Evolutionary conservation across 441 rosid species (phyloP).

Genomic region (Gossypium aridum): DNA sequence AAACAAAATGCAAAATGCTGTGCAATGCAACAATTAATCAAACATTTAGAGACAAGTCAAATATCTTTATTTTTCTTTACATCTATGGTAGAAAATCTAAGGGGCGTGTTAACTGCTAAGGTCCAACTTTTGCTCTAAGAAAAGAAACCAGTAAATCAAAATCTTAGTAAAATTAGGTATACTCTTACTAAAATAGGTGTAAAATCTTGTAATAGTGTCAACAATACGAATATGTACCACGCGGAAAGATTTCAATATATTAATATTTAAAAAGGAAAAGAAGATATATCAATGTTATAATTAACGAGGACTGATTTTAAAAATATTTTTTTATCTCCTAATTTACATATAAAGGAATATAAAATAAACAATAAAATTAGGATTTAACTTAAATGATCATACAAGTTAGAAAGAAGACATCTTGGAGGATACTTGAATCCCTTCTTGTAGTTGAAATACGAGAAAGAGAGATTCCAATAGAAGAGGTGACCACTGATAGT

Average conservation of each 20-base stretch:
- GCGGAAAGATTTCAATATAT: neutral
- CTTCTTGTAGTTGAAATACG: neutral
- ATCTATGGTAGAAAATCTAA: neutral
- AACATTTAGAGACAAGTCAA: neutral
- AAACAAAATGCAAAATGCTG: neutral
- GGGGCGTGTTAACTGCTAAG: neutral
- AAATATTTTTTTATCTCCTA: neutral
- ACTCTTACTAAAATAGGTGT: neutral
- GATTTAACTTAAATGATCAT: neutral
- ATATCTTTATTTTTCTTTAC: neutral
- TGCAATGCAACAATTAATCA: neutral
- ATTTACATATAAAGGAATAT: neutral
- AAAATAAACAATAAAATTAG: neutral
- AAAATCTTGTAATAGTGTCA: neutral
- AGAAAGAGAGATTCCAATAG: neutral
- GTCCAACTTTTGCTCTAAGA: neutral
- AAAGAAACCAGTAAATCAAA: neutral
- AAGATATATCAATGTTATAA: neutral
- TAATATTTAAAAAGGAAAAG: neutral
- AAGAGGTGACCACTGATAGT: neutral
- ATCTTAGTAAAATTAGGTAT: constrained; percentile 3
- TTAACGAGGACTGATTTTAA: neutral
- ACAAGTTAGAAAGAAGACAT: neutral
- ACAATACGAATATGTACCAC: neutral
- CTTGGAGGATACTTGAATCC: neutral